phyloP scores from a whole-genome alignment of 768 basidiomycete species.

The Hysterangium stoloniferum region DNA sequence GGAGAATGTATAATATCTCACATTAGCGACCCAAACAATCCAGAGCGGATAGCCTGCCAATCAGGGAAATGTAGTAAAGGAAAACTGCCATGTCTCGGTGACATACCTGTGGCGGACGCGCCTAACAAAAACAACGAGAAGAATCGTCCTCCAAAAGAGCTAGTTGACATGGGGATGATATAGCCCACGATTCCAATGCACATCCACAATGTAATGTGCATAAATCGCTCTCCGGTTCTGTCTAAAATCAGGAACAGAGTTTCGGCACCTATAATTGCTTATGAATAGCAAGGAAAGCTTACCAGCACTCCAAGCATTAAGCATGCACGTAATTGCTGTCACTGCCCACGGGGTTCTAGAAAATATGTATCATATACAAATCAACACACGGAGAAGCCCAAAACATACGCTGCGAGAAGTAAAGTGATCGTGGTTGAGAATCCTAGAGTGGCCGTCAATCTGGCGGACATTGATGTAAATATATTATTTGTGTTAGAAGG shows the following conservation, averaged over 20 bases:
- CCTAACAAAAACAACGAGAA: constrained; percentile 60
- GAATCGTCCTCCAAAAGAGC: constrained; percentile 44
- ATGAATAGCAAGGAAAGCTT: constrained; percentile 9
- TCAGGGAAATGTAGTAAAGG: not conserved
- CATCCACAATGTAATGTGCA: constrained; percentile 50
- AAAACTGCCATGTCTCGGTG: not conserved
- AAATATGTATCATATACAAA: not conserved
- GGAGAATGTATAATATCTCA: not conserved
- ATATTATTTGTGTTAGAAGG: not conserved
- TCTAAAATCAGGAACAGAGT: constrained; percentile 26
- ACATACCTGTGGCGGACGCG: constrained; percentile 37
- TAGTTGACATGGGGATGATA: constrained; percentile 51
- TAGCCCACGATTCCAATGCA: constrained; percentile 55
- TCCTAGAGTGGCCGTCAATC: constrained; percentile 52
- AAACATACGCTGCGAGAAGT: constrained; percentile 50
- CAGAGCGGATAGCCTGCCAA: constrained; percentile 33
- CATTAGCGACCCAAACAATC: constrained; percentile 58
- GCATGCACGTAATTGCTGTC: constrained; percentile 38
- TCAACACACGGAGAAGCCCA: not conserved
- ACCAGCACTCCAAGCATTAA: constrained; percentile 53
- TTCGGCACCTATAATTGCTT: not conserved
- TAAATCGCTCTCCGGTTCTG: constrained; percentile 54
- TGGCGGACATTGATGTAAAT: not conserved
- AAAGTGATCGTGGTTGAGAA: constrained; percentile 51
- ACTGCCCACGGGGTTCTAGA: constrained; percentile 56